Evolutionary conservation across 805 yeast species (phyloP), one percentile per base, ranked within the genome.

Genomic region (Wickerhamomyces strasburgensis): DNA sequence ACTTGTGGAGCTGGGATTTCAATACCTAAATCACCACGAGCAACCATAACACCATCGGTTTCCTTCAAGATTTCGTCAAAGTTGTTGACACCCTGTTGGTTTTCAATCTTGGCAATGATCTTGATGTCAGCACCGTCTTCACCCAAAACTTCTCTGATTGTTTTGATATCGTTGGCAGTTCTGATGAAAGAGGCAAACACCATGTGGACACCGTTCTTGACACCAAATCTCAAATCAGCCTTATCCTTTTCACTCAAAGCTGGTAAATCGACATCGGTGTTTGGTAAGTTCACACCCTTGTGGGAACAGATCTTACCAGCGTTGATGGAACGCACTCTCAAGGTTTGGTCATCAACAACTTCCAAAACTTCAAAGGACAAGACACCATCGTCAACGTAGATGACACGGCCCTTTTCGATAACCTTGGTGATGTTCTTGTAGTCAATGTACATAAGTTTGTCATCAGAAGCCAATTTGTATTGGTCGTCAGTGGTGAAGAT

Each of bases 1-100:
- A 93, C 98, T 73, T 89, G 94, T 49, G 97, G 90, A 51, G 98
- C 98, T 52, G 98, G 98, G 60, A 93, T 93, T 75, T 93, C 98
- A 61, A 93, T 93, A 78, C 98, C 98, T 59, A 93, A 78, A 68
- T 93, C 98, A 77, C 98, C 98, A 73, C 98, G 84, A 60, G 98
- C 98, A 65, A 93, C 98, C 98, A 93, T 93, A 61, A 93, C 96
- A 75, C 98, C 98, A 65, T 93, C 98, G 47, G 98, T 93, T 67
- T 80, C 95, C 58, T 65, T 65, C 64, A 93, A 80, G 62, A 93
- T 93, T 47, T 86, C 97, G 68, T 93, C 98, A 63, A 93, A 93
- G 81, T 93, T 93, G 84, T 93, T 89, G 59, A 93, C 98, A 78
- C 98, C 98, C 72, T 93, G 98, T 74, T 90, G 98, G 77, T 88